A percentile compares a stretch with the other conserved stretches of the same genome.
phyloP scores from a whole-genome alignment of 1,284 basidiomycete genomes.

The Moniliophthora roreri region DNA sequence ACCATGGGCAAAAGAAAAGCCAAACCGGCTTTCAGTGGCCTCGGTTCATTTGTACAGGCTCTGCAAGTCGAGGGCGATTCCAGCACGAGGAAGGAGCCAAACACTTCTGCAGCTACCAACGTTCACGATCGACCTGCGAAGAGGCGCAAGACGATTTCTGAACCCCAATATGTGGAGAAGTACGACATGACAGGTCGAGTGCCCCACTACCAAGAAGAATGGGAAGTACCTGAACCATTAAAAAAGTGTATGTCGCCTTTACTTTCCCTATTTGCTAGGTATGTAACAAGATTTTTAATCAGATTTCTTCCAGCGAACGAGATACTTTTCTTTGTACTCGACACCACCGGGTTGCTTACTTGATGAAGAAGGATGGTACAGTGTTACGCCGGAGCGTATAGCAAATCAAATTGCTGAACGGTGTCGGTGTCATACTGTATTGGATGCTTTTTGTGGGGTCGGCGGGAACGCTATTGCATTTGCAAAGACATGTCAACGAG shows the following conservation, averaged over 20 bases:
- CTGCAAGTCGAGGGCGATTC: neutral
- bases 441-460: conserved; percentile 97
- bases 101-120: neutral
- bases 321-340: conserved; percentile 81
- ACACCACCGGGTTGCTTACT: conserved; percentile 67
- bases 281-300: too few species aligned
- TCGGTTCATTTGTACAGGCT: neutral
- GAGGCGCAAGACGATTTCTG: neutral
- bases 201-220: neutral
- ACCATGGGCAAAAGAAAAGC: conserved; percentile 1
- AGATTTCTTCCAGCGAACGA: conserved; percentile 82
- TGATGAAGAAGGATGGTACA: conserved; percentile 95
- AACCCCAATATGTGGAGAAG: neutral
- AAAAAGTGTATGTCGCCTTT: conserved; percentile 1
- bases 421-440: conserved; percentile 80
- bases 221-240: neutral
- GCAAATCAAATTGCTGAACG: conserved; percentile 91
- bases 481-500: conserved; percentile 90
- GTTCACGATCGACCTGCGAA: neutral
- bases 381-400: conserved; percentile 91
- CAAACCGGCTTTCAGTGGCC: neutral
- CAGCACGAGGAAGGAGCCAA: neutral
- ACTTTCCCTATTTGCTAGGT: too few species aligned
- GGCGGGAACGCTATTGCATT: conserved; percentile 98
- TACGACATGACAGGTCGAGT: neutral